Percentiles rank a stretch among this genome's conserved stretches.
Evolutionary conservation across 2,329 filamentous ascomycete genomes (phyloP).

Genomic region (Cryphonectria carpinicola): DNA sequence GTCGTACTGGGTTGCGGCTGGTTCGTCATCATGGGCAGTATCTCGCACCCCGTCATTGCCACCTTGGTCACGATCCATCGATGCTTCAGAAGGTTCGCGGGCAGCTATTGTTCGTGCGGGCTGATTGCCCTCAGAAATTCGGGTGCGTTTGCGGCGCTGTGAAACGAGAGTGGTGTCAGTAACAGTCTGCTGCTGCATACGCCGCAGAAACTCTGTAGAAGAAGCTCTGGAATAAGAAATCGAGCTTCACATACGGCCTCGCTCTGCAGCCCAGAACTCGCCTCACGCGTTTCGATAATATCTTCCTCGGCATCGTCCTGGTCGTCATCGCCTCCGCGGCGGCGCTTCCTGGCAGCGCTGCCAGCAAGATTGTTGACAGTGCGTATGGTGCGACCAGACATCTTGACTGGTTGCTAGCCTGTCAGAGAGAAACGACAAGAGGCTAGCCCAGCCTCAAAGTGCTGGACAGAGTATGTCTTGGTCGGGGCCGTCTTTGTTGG

Average conservation of each 20-base stretch:
- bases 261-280: slow-evolving; percentile 46
- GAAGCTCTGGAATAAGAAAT: background rate
- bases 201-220: background rate
- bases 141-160: slow-evolving; percentile 45
- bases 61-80: slow-evolving; percentile 35
- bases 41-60: slow-evolving; percentile 36
- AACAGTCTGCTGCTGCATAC: background rate
- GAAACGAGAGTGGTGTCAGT: slow-evolving; percentile 29
- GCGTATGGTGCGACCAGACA: slow-evolving; percentile 33
- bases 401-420: slow-evolving; percentile 23
- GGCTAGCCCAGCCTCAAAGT: background rate
- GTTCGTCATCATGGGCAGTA: slow-evolving; percentile 35
- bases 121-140: slow-evolving; percentile 41
- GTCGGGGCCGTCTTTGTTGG: background rate
- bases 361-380: slow-evolving; percentile 34
- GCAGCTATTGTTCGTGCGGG: slow-evolving; percentile 36
- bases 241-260: slow-evolving; percentile 42
- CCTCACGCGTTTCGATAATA: slow-evolving; percentile 42
- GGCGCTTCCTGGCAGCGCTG: slow-evolving; percentile 46
- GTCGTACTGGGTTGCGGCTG: slow-evolving; percentile 64
- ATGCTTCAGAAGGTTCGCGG: slow-evolving; percentile 25
- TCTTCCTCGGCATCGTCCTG: slow-evolving; percentile 41
- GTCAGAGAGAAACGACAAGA: background rate
- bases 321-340: slow-evolving; percentile 40
- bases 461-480: background rate